Conservation (phyloP, 2,329 filamentous ascomycete genomes). For the Teratosphaeria destructans region DNA sequence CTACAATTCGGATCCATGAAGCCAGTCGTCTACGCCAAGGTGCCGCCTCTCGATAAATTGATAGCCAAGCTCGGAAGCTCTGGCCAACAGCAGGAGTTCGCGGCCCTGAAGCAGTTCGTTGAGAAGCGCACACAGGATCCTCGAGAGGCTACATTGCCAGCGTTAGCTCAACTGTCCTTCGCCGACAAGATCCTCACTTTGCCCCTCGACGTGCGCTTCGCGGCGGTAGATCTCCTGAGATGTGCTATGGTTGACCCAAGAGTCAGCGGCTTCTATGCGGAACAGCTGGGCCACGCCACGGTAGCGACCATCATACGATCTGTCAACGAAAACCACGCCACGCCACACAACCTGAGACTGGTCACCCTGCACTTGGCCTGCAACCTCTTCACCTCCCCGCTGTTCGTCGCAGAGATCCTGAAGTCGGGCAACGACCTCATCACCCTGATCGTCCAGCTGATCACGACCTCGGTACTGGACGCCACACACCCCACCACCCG, state of each 20-base stretch:
- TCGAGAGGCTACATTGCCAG: slow-evolving; percentile 58
- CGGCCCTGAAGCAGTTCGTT: slow-evolving; percentile 60
- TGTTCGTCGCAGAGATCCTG: slow-evolving; percentile 47
- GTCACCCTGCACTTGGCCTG: slow-evolving; percentile 75
- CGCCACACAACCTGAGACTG: slow-evolving; percentile 72
- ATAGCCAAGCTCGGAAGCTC: slow-evolving; percentile 61
- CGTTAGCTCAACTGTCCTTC: slow-evolving; percentile 53
- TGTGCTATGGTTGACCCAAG: slow-evolving; percentile 67
- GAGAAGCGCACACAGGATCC: slow-evolving; percentile 50
- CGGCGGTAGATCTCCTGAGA: slow-evolving; percentile 75
- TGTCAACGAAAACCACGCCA: slow-evolving; percentile 45
- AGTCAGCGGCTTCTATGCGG: slow-evolving; percentile 71
- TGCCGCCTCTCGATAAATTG: slow-evolving; percentile 75
- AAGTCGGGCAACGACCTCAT: neutral
- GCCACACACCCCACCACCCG: slow-evolving; percentile 62
- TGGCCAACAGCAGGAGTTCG: slow-evolving; percentile 50
- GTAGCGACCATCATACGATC: slow-evolving; percentile 51
- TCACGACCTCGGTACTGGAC: slow-evolving; percentile 71
- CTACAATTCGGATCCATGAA: slow-evolving; percentile 54
- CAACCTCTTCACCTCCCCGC: slow-evolving; percentile 68
- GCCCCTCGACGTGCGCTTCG: slow-evolving; percentile 59
- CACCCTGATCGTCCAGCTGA: slow-evolving; percentile 49
- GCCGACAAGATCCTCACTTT: slow-evolving; percentile 32
- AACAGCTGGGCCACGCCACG: slow-evolving; percentile 56
- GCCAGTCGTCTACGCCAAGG: slow-evolving; percentile 65